Evolutionary conservation across 768 basidiomycete genomes (phyloP), one percentile per base, ranked within the genome.

Genomic region (Boletus sp.): DNA sequence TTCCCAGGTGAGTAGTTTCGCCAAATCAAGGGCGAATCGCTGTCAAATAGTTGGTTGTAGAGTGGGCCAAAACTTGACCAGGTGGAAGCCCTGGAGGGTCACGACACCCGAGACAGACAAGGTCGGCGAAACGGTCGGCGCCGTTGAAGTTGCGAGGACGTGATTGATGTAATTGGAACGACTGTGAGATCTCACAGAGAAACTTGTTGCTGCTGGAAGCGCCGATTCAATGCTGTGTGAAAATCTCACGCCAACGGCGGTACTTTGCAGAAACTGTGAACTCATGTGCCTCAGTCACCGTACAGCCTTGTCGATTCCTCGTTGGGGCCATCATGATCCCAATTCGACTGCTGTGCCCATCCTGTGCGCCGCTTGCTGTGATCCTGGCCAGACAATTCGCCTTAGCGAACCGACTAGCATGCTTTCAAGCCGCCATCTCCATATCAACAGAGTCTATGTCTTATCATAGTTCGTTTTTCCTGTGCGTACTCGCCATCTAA

Each of bases 391-490:
- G 1, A 11, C 19, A 10, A 17, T 5, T 23, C 10, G 29, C 32
- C 19, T 21, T 29, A 10, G 25, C 30, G 8, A 32, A 35, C 2
- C 7, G 11, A 39, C 27, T 14, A n/a, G n/a, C n/a, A 7, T 38
- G 38, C 14, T 19, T 13, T 15, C 13, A 21, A 32, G 6, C 33
- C 47, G 47, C 55, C 4, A 45, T 65, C 33, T 46, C 53, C 66
- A 63, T 66, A 43, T 48, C 64, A 47, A 58, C 65, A 11, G 41
- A 54, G 19, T 17, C 38, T 7, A 21, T 11, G 51, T 66, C 53
- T 38, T 33, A 61, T 62, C 57, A 47, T 23, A 23, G 2, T 47
- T 7, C 35, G 23, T 44, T 40, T 37, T 17, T 34, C 13, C 48
- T 21, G 59, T 64, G 53, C 63, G 55, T 54, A 34, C 32, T 34